Conservation (phyloP, 129 eudicot species). For the Heracleum sosnowskyi region DNA sequence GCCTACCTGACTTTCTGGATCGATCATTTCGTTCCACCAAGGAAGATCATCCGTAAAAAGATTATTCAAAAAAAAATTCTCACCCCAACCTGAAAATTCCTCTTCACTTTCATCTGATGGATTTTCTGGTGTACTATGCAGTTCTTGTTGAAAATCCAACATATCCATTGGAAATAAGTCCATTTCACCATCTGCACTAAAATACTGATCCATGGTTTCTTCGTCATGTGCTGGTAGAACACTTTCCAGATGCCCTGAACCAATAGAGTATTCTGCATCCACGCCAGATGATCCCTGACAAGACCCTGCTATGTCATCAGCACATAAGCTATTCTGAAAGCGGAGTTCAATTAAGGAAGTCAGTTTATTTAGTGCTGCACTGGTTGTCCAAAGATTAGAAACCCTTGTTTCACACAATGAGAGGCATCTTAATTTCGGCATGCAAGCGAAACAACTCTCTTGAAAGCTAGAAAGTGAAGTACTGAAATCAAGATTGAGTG, state of each 20-base stretch:
- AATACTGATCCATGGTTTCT: conserved; percentile 15
- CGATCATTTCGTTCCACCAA: conserved; percentile 45
- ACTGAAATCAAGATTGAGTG: conserved; percentile 88
- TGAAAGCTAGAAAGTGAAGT: conserved; percentile 70
- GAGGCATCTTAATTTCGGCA: conserved; percentile 76
- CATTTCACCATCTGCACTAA: conserved; percentile 32
- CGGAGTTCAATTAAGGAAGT: conserved; percentile 72
- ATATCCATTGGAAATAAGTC: conserved; percentile 19
- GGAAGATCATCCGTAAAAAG: conserved; percentile 37
- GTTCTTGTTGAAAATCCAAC: conserved; percentile 32
- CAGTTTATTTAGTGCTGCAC: conserved; percentile 67
- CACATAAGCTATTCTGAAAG: conserved; percentile 63
- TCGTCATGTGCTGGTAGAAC: conserved; percentile 25
- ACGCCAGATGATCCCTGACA: conserved; percentile 40
- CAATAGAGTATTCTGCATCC: conserved; percentile 19
- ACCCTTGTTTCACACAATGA: conserved; percentile 82
- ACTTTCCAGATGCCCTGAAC: conserved; percentile 24
- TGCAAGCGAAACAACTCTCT: conserved; percentile 71
- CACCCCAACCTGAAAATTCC: conserved; percentile 43
- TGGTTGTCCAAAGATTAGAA: conserved; percentile 82
- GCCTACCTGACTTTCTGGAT: conserved; percentile 60
- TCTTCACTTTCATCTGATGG: conserved; percentile 69
- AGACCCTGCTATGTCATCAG: conserved; percentile 31
- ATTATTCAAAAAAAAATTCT: conserved; percentile 23
- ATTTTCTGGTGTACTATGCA: conserved; percentile 26